These are phyloP conservation scores for Psilocybe azurescens DNA, from an alignment of 768 basidiomycete genomes.

Conservation along the genomic window DNA sequence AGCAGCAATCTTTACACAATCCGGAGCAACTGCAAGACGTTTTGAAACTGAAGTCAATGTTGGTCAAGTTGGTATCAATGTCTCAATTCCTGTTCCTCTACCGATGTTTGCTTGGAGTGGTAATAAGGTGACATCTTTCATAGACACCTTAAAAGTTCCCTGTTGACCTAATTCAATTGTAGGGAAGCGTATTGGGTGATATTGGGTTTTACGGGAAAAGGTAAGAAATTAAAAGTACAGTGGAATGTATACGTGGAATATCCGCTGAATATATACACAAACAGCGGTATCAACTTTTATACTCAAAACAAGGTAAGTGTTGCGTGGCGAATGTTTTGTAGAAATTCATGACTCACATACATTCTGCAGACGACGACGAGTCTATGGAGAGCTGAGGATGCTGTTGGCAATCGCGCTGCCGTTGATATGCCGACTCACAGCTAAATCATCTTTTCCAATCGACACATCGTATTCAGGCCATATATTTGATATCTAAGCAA, in stretches of 20 bases:
- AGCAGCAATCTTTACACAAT: slow-evolving; percentile 95
- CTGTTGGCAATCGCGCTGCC: slow-evolving; percentile 77
- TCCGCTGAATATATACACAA: slow-evolving; percentile 1
- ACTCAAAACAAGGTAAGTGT: slow-evolving; percentile 85
- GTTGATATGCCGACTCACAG: slow-evolving; percentile 87
- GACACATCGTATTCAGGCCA: not conserved
- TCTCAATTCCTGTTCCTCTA: slow-evolving; percentile 89
- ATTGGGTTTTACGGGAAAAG: slow-evolving; percentile 92
- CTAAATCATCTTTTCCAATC: slow-evolving; percentile 33
- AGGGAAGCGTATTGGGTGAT: slow-evolving; percentile 83
- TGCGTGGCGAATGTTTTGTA: not conserved
- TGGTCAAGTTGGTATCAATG: slow-evolving; percentile 93
- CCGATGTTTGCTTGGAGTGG: slow-evolving; percentile 98
- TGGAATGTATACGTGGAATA: not conserved
- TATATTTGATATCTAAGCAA: not conserved
- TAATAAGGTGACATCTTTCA: slow-evolving; percentile 63
- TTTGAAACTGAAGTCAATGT: slow-evolving; percentile 90
- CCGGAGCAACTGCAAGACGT: slow-evolving; percentile 92
- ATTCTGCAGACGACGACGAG: slow-evolving; percentile 81
- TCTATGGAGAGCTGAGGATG: slow-evolving; percentile 91
- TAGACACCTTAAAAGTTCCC: not conserved
- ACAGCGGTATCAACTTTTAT: slow-evolving; percentile 91
- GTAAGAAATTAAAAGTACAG: slow-evolving; percentile 39
- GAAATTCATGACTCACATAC: slow-evolving; percentile 9
- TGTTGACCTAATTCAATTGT: not conserved